Conservation (phyloP, 2,329 filamentous ascomycete species). For the Colletotrichum neosansevieriae region DNA sequence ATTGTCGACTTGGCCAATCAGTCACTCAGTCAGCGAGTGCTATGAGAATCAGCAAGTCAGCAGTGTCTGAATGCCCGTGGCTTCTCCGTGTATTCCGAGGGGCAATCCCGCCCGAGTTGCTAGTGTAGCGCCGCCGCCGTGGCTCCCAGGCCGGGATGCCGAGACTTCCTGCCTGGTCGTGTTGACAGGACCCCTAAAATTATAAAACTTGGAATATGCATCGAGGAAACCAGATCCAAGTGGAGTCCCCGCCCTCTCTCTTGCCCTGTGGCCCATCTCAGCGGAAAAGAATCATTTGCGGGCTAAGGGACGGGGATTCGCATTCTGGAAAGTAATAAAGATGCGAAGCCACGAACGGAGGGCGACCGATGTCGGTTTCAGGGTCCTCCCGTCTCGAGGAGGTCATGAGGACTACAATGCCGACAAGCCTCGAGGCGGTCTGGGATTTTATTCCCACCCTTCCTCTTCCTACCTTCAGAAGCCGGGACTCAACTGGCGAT, state of each 20-base stretch:
- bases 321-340: background rate
- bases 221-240: slow-evolving; percentile 30
- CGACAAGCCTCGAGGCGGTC: slow-evolving; percentile 38
- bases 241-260: slow-evolving; percentile 12
- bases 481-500: background rate
- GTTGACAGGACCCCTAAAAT: slow-evolving; percentile 35
- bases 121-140: background rate
- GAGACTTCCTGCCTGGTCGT: slow-evolving; percentile 15
- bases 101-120: background rate
- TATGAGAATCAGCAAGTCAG: slow-evolving; percentile 6
- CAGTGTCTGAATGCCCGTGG: background rate
- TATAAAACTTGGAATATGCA: slow-evolving; percentile 36
- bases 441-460: slow-evolving; percentile 27
- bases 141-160: slow-evolving; percentile 26
- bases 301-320: background rate
- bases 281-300: slow-evolving; percentile 1
- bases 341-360: slow-evolving; percentile 6
- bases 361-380: slow-evolving; percentile 36
- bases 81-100: slow-evolving; percentile 7
- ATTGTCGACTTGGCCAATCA: background rate
- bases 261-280: slow-evolving; percentile 5
- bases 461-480: slow-evolving; percentile 30
- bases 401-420: slow-evolving; percentile 31
- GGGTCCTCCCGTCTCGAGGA: slow-evolving; percentile 31
- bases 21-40: background rate